A percentile compares a stretch with the other conserved stretches of the same genome.
Conservation (phyloP, 768 basidiomycete genomes). For the Auricularia sp. region DNA sequence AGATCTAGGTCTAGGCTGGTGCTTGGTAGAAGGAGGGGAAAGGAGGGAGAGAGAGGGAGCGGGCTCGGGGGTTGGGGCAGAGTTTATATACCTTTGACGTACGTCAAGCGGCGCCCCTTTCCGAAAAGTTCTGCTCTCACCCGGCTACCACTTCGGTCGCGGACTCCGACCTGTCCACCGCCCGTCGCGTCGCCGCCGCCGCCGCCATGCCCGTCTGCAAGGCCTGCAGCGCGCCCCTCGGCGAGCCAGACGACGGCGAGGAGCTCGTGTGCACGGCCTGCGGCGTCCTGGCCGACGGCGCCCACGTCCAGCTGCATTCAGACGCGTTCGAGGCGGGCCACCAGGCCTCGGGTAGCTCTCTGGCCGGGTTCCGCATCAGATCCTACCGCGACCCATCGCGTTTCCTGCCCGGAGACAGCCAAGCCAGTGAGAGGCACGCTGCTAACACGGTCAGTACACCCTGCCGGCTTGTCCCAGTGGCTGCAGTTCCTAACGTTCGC, state of each 20-base stretch:
- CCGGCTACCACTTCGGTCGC: background rate
- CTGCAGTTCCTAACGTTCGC: background rate
- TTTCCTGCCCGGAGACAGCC: background rate
- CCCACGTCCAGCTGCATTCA: slow-evolving; percentile 48
- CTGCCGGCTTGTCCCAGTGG: background rate
- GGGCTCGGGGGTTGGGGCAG: background rate
- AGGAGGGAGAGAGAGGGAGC: slow-evolving; percentile 2
- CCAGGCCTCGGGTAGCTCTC: slow-evolving; percentile 22
- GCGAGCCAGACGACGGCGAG: slow-evolving; percentile 39
- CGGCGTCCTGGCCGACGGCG: slow-evolving; percentile 56
- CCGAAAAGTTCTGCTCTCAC: background rate
- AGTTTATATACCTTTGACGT: background rate
- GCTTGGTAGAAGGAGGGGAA: slow-evolving; percentile 31
- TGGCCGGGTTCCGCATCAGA: slow-evolving; percentile 16
- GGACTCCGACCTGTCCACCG: background rate
- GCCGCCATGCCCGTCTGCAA: background rate
- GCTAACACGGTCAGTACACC: slow-evolving; percentile 32
- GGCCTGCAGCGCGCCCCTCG: slow-evolving; percentile 37
- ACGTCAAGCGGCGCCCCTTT: background rate
- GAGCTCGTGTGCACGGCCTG: slow-evolving; percentile 61
- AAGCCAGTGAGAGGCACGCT: background rate
- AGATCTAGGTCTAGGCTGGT: slow-evolving; percentile 30
- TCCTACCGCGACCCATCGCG: slow-evolving; percentile 6
- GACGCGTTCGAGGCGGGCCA: slow-evolving; percentile 24
- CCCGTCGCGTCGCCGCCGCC: background rate